These are phyloP conservation scores for Laburnicola sp. DNA, from an alignment of 2,329 filamentous ascomycete species.

Conservation along the genomic window DNA sequence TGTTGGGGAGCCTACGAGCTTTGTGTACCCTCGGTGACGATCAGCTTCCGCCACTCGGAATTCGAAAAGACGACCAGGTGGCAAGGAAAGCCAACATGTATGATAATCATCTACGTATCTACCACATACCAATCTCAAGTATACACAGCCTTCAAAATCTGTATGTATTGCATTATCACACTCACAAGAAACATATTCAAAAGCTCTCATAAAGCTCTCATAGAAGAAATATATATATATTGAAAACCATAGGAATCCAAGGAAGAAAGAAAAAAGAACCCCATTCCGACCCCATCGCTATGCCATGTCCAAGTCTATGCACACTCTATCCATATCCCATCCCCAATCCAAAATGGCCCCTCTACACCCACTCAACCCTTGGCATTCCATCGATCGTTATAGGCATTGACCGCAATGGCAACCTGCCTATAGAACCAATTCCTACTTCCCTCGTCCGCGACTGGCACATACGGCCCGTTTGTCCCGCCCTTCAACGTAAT, in stretches of 20 bases:
- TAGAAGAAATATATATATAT: too few relatives aligned
- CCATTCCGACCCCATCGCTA: background rate
- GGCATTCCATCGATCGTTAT: slow-evolving; percentile 68
- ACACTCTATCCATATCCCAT: background rate
- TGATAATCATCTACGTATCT: too few relatives aligned
- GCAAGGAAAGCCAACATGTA: too few relatives aligned
- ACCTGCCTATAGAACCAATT: slow-evolving; percentile 70
- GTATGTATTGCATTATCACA: too few relatives aligned
- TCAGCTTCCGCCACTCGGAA: too few relatives aligned
- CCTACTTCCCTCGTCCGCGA: slow-evolving; percentile 78
- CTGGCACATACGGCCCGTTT: slow-evolving; percentile 92
- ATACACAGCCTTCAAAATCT: too few relatives aligned
- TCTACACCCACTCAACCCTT: slow-evolving; percentile 53
- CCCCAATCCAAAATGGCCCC: background rate
- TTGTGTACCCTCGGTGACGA: too few relatives aligned
- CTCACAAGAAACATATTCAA: too few relatives aligned
- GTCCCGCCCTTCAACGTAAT: slow-evolving; percentile 85
- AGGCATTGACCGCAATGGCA: slow-evolving; percentile 68
- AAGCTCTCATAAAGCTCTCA: too few relatives aligned
- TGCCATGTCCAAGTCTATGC: background rate
- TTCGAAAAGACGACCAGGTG: too few relatives aligned
- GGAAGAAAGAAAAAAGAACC: background rate
- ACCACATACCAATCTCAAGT: too few relatives aligned
- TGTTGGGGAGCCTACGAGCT: too few relatives aligned
- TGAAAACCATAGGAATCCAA: background rate